Conservation (phyloP, 1,284 basidiomycete genomes). For the Ganoderma lucidum region DNA sequence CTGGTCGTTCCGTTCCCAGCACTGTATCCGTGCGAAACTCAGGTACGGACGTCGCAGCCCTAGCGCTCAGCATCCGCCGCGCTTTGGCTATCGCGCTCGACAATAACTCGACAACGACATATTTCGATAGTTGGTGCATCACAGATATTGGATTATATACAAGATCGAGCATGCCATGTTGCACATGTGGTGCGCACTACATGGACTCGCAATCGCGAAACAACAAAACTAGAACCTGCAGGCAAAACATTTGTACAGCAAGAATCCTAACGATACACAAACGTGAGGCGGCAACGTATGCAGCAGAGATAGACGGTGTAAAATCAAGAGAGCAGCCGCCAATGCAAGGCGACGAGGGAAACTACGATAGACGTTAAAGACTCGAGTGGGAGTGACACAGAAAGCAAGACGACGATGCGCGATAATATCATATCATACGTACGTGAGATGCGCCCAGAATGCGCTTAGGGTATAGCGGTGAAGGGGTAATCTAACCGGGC, state of each 20-base stretch:
- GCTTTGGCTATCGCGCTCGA: neutral
- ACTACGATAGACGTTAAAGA: slow-evolving; percentile 27
- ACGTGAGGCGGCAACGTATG: neutral
- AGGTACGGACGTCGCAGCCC: too few species aligned
- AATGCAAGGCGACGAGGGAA: slow-evolving; percentile 1
- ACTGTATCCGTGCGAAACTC: neutral
- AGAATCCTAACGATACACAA: slow-evolving; percentile 22
- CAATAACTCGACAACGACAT: neutral
- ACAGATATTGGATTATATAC: neutral
- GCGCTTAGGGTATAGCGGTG: neutral
- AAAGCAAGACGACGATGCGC: slow-evolving; percentile 8
- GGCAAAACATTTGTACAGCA: slow-evolving; percentile 26
- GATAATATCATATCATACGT: slow-evolving; percentile 6
- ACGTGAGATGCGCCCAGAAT: neutral
- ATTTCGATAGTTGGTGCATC: neutral
- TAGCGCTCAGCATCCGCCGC: neutral
- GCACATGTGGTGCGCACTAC: neutral
- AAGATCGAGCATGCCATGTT: neutral
- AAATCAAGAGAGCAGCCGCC: slow-evolving; percentile 21
- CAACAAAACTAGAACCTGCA: neutral
- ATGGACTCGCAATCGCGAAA: neutral
- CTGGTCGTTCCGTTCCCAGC: neutral
- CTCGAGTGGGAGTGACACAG: slow-evolving; percentile 11
- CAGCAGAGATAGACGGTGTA: neutral
- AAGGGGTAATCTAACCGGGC: slow-evolving; percentile 14